These are phyloP conservation scores for Cucumis hystrix DNA, from an alignment of 306 rosid genomes.

Conservation along the genomic window DNA sequence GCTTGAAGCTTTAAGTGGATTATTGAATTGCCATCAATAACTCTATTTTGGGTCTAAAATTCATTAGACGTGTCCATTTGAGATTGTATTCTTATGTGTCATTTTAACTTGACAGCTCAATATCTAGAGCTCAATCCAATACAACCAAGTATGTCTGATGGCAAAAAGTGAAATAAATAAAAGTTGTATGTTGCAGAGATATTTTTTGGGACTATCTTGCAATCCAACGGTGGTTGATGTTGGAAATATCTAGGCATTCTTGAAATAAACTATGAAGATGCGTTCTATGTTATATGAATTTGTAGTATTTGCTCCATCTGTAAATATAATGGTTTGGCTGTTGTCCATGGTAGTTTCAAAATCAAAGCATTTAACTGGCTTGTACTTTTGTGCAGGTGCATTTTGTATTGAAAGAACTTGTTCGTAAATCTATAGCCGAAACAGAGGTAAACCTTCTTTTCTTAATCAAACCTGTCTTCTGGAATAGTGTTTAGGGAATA, in stretches of 20 bases:
- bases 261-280: neutral
- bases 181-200: neutral
- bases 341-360: neutral
- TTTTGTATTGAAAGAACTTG: slow-evolving; percentile 88
- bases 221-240: neutral
- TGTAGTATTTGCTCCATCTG: neutral
- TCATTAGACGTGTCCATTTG: neutral
- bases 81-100: neutral
- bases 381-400: slow-evolving; percentile 56
- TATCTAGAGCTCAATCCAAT: neutral
- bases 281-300: neutral
- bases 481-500: neutral
- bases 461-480: neutral
- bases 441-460: slow-evolving; percentile 47
- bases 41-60: neutral
- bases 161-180: neutral
- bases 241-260: neutral
- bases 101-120: neutral
- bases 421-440: slow-evolving; percentile 84
- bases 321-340: neutral
- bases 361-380: neutral
- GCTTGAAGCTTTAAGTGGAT: neutral
- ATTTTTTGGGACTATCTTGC: neutral
- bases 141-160: neutral
- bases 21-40: neutral